Base-by-base conservation (phyloP, 2,329 filamentous ascomycete genomes). In the Sclerotinia borealis region DNA sequence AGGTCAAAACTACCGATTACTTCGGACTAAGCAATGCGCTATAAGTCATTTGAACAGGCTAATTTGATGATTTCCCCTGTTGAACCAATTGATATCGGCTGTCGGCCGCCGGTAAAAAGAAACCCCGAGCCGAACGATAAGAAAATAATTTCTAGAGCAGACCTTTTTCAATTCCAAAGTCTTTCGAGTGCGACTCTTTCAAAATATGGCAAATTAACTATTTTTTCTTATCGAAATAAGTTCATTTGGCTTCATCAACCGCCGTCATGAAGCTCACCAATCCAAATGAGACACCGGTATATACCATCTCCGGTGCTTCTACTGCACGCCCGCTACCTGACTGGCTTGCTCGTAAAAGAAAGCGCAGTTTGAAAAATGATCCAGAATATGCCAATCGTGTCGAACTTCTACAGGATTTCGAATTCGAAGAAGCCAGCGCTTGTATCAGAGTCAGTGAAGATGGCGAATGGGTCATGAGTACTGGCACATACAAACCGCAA, bases 401-500 rank as follows among this genome's bases (percentile, higher is more conserved):
- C 70, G 95, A 99, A 77, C 82, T 99, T 63, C 83, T 99, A 43
- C 95, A 99, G 73, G 95, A 99, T 74, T 99, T 99, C 76, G 93
- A 96, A 74, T 98, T 99, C 72, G 93, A 97, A 72, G 93, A 96
- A 77, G 93, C 96, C 47, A 96, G 92, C 74, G 86, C 88, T 69
- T 97, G 93, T 74, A 86, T 99, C 67, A 85, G 92, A 56, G 85
- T 95, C 67, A 96, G 91, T 71, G 93, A 96, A 64, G 95, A 99
- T 84, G 93, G 93, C 55, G 89, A 98, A 74, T 99, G 95, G 93
- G 86, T 95, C 47, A 95, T 97, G 91, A 96, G 91, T 72, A 96
- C 93, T 59, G 92, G 92, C 79, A 88, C 85, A 61, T 88, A 86
- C 76, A 85, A 81, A 76, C 80, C 90, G 1, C 91, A 96, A 75